A percentile compares a stretch with the other conserved stretches of the same genome.
Evolutionary conservation across 2,329 filamentous ascomycete genomes (phyloP).

Genomic region (Onygena corvina): DNA sequence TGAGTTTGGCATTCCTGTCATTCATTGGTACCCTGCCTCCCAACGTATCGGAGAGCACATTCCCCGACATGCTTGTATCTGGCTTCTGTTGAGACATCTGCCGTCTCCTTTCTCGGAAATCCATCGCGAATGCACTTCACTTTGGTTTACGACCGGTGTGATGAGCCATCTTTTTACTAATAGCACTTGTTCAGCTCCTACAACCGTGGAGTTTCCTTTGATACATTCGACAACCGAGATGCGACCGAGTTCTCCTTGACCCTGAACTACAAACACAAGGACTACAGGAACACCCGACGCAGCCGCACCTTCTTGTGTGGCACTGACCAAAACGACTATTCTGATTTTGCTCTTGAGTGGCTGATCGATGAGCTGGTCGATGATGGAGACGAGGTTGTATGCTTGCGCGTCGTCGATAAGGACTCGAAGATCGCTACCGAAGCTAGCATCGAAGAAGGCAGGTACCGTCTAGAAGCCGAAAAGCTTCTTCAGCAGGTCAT

Average conservation of each 20-base stretch:
- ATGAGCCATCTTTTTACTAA: constrained; percentile 6
- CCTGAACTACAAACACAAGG: constrained; percentile 71
- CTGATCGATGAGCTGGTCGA: constrained; percentile 83
- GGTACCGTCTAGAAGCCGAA: constrained; percentile 65
- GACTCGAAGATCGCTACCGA: constrained; percentile 58
- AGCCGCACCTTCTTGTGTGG: constrained; percentile 85
- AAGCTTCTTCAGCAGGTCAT: constrained; percentile 64
- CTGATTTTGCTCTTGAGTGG: constrained; percentile 85
- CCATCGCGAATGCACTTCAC: constrained; percentile 5
- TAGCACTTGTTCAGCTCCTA: constrained; percentile 43
- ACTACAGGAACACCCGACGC: constrained; percentile 66
- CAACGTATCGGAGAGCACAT: neutral
- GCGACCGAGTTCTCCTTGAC: constrained; percentile 65
- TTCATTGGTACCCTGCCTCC: neutral
- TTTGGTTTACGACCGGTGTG: constrained; percentile 4
- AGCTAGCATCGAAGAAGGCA: constrained; percentile 49
- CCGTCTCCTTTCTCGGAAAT: neutral
- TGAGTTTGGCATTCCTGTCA: neutral
- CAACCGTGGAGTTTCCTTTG: constrained; percentile 58
- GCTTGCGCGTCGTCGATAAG: constrained; percentile 75
- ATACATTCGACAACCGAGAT: constrained; percentile 57
- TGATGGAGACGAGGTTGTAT: constrained; percentile 87
- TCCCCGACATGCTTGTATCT: constrained; percentile 1
- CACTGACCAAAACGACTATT: constrained; percentile 82
- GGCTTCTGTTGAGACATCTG: constrained; percentile 3